Evolutionary conservation across 2,329 filamentous ascomycete species (phyloP).

Genomic region (Hypoxylon sp.): DNA sequence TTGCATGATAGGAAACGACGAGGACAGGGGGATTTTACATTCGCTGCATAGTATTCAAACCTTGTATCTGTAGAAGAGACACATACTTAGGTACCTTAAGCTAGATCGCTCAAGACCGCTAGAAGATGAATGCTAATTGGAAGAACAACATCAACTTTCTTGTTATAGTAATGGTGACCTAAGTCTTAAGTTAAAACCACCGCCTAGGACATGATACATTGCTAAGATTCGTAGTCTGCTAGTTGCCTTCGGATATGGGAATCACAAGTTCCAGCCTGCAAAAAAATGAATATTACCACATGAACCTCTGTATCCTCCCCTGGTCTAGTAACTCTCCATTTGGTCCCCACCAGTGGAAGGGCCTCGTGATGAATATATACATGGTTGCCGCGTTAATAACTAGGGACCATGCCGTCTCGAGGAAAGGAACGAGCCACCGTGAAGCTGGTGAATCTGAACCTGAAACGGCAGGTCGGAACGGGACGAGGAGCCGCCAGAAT

Average conservation of each 20-base stretch:
- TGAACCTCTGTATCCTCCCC: slow-evolving; percentile 79
- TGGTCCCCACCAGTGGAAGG: slow-evolving; percentile 75
- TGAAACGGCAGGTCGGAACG: slow-evolving; percentile 56
- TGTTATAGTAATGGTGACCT: not conserved
- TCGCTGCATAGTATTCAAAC: slow-evolving; percentile 28
- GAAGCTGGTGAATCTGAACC: slow-evolving; percentile 1
- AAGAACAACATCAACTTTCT: not conserved
- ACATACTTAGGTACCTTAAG: slow-evolving; percentile 9
- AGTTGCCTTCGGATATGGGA: not conserved
- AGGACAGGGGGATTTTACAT: slow-evolving; percentile 16
- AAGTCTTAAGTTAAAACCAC: not conserved
- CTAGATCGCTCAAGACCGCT: slow-evolving; percentile 18
- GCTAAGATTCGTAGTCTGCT: not conserved
- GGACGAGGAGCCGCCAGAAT: slow-evolving; percentile 88
- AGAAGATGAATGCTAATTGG: slow-evolving; percentile 28
- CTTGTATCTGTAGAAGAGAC: slow-evolving; percentile 10
- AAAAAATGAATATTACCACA: slow-evolving; percentile 73
- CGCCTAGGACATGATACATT: not conserved
- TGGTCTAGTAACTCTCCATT: slow-evolving; percentile 67
- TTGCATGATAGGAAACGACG: slow-evolving; percentile 11
- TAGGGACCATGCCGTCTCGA: slow-evolving; percentile 80
- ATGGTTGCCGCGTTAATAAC: slow-evolving; percentile 75
- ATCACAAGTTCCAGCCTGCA: not conserved
- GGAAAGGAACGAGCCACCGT: slow-evolving; percentile 52
- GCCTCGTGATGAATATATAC: slow-evolving; percentile 77